Percentiles rank a stretch among this genome's conserved stretches.
Conservation (phyloP, 192 early-diverging fungal species). For the Coemansia sp. region DNA sequence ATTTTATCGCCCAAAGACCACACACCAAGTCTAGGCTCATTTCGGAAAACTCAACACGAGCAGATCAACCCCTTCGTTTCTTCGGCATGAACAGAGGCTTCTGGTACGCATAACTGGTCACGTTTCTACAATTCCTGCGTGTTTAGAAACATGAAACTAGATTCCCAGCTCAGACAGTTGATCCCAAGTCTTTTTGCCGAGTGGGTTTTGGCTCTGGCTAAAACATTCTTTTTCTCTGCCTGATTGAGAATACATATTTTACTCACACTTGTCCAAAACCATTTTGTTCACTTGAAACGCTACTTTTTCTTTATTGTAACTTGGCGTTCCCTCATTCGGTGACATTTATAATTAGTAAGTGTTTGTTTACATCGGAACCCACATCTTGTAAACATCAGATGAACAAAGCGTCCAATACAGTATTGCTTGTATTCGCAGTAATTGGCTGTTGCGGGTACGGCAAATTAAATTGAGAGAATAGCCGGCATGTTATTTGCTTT, state of each 20-base stretch:
- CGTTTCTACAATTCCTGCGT: background rate
- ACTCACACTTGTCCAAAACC: no score
- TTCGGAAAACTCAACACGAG: no score
- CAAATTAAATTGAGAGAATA: background rate
- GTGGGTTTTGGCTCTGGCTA: no score
- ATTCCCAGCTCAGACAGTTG: background rate
- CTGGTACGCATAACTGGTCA: background rate
- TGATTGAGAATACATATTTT: no score
- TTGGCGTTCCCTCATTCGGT: background rate
- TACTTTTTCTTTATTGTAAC: background rate
- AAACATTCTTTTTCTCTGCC: no score
- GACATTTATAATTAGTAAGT: slow-evolving; percentile 7
- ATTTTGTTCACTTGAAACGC: background rate
- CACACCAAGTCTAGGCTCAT: no score
- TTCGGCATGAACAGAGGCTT: background rate
- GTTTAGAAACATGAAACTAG: background rate
- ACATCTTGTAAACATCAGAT: background rate
- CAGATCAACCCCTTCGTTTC: no score
- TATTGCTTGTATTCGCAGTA: background rate
- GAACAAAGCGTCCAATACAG: no score
- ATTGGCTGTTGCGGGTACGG: background rate
- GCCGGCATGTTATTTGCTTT: background rate
- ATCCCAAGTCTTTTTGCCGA: background rate
- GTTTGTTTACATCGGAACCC: background rate
- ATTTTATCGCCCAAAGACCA: no score